A percentile compares a stretch with the other conserved stretches of the same genome.
Conservation (phyloP, 192 early-diverging fungal species). For the Linnemannia schmuckeri region DNA sequence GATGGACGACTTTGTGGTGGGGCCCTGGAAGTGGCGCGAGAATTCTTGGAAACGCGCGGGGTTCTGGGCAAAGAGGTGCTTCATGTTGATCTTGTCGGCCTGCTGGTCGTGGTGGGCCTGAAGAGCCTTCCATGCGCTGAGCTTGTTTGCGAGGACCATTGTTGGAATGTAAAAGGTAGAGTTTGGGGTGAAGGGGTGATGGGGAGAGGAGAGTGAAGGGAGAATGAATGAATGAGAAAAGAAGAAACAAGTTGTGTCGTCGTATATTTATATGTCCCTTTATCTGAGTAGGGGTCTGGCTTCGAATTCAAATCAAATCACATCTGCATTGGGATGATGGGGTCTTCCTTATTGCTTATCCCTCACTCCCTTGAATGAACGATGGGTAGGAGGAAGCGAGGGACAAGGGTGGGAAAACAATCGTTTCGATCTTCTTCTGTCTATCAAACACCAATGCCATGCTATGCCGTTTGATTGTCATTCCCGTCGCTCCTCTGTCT, state of each 20-base stretch:
- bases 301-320: not conserved
- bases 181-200: not conserved
- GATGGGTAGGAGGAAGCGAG: not conserved
- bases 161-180: slow-evolving; percentile 6
- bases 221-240: slow-evolving; percentile 13
- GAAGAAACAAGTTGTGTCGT: slow-evolving; percentile 3
- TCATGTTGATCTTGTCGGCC: slow-evolving; percentile 82
- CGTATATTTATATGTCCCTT: not conserved
- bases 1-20: slow-evolving; percentile 73
- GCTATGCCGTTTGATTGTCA: too few relatives aligned
- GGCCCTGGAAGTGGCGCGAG: slow-evolving; percentile 76
- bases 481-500: too few relatives aligned
- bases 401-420: not conserved
- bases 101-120: slow-evolving; percentile 87
- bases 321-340: not conserved
- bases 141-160: slow-evolving; percentile 83
- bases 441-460: too few relatives aligned
- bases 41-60: slow-evolving; percentile 83
- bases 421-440: too few relatives aligned
- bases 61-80: slow-evolving; percentile 85
- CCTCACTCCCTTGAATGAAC: not conserved
- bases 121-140: slow-evolving; percentile 89
- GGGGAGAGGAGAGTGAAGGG: not conserved
- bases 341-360: slow-evolving; percentile 9
- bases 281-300: not conserved